Percentiles rank a stretch among this genome's conserved stretches.
phyloP scores from a whole-genome alignment of 352 stramenopile genomes.

The Halophytophthora batemanensis region DNA sequence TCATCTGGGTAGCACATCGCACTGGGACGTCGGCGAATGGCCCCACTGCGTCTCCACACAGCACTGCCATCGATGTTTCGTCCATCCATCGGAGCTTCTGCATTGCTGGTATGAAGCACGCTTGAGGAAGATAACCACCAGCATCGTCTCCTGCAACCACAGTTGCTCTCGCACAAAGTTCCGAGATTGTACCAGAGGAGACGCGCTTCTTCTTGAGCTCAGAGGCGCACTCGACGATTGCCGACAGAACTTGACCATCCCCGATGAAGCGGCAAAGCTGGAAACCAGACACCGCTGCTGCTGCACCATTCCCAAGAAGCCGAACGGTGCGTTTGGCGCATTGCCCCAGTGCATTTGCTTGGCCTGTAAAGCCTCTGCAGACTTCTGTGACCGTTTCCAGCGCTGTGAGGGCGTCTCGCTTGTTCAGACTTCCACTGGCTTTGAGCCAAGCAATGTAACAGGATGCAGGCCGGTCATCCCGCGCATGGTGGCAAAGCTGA shows the following conservation, averaged over 20 bases:
- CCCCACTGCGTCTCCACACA: slow-evolving; percentile 28
- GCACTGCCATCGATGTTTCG: slow-evolving; percentile 11
- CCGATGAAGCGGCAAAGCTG: slow-evolving; percentile 24
- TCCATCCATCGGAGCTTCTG: slow-evolving; percentile 55
- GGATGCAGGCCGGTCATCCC: slow-evolving; percentile 21
- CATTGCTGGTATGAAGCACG: slow-evolving; percentile 40
- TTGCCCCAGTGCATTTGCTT: slow-evolving; percentile 19
- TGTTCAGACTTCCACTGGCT: slow-evolving; percentile 22
- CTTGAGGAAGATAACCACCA: slow-evolving; percentile 16
- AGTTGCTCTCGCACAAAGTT: slow-evolving; percentile 27
- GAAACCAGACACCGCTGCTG: slow-evolving; percentile 14
- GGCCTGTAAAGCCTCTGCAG: slow-evolving; percentile 15
- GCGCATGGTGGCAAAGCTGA: slow-evolving; percentile 31
- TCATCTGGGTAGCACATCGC: slow-evolving; percentile 29
- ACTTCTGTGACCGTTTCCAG: slow-evolving; percentile 9
- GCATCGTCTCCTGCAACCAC: background rate
- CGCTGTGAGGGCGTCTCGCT: slow-evolving; percentile 12
- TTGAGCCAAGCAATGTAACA: slow-evolving; percentile 38
- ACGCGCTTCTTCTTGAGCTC: slow-evolving; percentile 21
- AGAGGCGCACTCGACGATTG: slow-evolving; percentile 21
- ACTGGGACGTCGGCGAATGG: slow-evolving; percentile 22
- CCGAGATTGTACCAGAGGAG: slow-evolving; percentile 14
- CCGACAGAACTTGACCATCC: slow-evolving; percentile 9
- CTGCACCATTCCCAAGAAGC: slow-evolving; percentile 9
- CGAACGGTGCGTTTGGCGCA: slow-evolving; percentile 27